Base-by-base conservation (phyloP, 2,329 filamentous ascomycete genomes). In the Talaromyces sp. region DNA sequence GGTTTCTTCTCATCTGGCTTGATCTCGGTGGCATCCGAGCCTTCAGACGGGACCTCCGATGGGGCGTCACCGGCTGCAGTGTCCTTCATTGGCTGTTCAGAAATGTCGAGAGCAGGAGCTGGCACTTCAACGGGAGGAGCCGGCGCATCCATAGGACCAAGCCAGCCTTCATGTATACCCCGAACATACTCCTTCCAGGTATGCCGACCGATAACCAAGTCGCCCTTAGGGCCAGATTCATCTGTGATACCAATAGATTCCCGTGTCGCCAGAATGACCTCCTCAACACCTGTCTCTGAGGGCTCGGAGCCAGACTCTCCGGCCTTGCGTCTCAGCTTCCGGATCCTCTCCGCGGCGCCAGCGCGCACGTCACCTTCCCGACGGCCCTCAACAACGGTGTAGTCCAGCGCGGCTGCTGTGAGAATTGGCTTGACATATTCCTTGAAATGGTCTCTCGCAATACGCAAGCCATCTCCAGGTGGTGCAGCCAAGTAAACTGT, bases 131-230 rank as follows among this genome's bases (percentile, higher is more conserved):
- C 47, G n/a, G 58, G 47, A 2, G 67, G 58, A 35, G 64, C 56
- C 19, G 71, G 68, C 52, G 71, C 70, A 40, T 88, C 84, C 39
- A 96, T 77, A 7, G 94, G 91, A 0, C 94, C 93, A 20, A 99
- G 77, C 93, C 94, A 99, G 51, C 94, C 94, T 75, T 99, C 94
- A 70, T 99, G 94, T 61, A 97, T 69, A 41, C 94, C 94, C 53
- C 92, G 83, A 20, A 97, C 79, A 71, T 97, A 99, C 75, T 99
- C 94, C 76, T 97, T 99, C 94, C 94, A 99, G 9, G 93, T 87
- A 70, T 97, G 89, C 51, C 93, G 80, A 11, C 94, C 94, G 64
- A 99, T 85, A 16, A 97, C 86, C 47, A 99, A 81, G 69, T 97
- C 93, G 40, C 94, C 94, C 57, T 83, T 82, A 19, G 88, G 79